Conservation (phyloP, 2,329 filamentous ascomycete genomes). For the Apiospora hydei region DNA sequence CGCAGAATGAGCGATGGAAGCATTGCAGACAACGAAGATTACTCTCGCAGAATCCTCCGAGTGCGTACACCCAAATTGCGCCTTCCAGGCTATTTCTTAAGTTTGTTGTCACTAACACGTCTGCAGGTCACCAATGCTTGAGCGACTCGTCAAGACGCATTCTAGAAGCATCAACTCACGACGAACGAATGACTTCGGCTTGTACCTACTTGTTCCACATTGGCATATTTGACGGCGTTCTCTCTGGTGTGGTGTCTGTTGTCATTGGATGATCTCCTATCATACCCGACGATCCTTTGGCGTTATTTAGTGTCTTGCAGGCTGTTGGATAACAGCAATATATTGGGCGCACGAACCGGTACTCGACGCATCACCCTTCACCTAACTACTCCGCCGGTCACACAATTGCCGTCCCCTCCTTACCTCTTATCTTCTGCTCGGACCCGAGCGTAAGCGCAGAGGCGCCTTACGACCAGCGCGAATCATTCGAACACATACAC, state of each 20-base stretch:
- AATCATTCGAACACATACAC: slow-evolving; percentile 15
- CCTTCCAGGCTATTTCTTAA: neutral
- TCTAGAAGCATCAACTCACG: slow-evolving; percentile 39
- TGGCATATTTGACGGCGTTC: slow-evolving; percentile 43
- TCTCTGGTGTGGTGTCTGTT: slow-evolving; percentile 42
- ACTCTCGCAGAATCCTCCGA: slow-evolving; percentile 94
- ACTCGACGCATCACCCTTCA: slow-evolving; percentile 21
- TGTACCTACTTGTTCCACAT: slow-evolving; percentile 41
- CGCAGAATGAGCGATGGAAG: slow-evolving; percentile 91
- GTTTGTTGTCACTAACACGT: slow-evolving; percentile 25
- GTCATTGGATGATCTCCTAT: slow-evolving; percentile 41
- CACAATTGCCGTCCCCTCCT: slow-evolving; percentile 42
- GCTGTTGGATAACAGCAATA: slow-evolving; percentile 32
- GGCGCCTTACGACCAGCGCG: slow-evolving; percentile 20
- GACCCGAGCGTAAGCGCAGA: slow-evolving; percentile 18
- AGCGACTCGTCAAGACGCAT: slow-evolving; percentile 28
- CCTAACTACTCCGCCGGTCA: slow-evolving; percentile 25
- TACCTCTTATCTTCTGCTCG: slow-evolving; percentile 30
- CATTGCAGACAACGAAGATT: slow-evolving; percentile 97
- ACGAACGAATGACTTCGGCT: slow-evolving; percentile 43
- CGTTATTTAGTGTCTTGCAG: slow-evolving; percentile 41
- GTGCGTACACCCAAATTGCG: slow-evolving; percentile 57
- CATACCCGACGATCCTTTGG: slow-evolving; percentile 40
- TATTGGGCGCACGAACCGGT: slow-evolving; percentile 21
- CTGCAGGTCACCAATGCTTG: slow-evolving; percentile 45